Conservation (phyloP, 2,329 filamentous ascomycete genomes). For the Diatrype stigma region DNA sequence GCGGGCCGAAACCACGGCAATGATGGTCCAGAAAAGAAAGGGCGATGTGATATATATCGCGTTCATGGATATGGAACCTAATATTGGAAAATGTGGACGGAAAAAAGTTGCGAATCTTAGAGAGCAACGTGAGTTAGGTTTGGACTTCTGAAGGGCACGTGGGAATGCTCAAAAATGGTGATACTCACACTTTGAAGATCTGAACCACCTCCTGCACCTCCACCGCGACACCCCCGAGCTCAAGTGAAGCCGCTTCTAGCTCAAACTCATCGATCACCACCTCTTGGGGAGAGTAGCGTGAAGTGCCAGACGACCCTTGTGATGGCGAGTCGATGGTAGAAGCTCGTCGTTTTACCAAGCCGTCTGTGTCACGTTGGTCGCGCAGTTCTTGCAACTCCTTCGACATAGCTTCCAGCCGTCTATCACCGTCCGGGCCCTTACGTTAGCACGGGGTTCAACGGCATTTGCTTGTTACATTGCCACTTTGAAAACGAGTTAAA, state of each 20-base stretch:
- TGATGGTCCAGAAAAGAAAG: constrained; percentile 28
- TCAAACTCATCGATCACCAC: constrained; percentile 19
- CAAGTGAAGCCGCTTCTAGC: constrained; percentile 15
- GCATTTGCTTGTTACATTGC: background rate
- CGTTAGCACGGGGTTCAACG: background rate
- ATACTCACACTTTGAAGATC: constrained; percentile 20
- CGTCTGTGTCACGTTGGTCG: constrained; percentile 15
- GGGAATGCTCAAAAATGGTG: background rate
- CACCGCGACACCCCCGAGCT: constrained; percentile 14
- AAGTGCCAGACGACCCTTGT: constrained; percentile 11
- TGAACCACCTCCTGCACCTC: constrained; percentile 15
- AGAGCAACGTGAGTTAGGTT: background rate
- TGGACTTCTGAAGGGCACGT: background rate
- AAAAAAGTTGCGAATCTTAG: constrained; percentile 21
- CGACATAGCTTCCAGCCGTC: constrained; percentile 28
- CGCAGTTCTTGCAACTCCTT: constrained; percentile 28
- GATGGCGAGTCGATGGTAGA: constrained; percentile 19
- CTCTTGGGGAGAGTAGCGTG: constrained; percentile 7
- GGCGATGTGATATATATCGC: constrained; percentile 19
- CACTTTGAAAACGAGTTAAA: background rate
- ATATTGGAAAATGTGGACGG: constrained; percentile 24
- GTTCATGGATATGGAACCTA: constrained; percentile 21
- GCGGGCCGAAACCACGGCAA: constrained; percentile 18
- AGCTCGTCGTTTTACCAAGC: constrained; percentile 6
- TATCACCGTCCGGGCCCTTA: constrained; percentile 3